A percentile compares a stretch with the other conserved stretches of the same genome.
These are phyloP conservation scores for Raphidocelis subcapitata DNA, from an alignment of 139 green algal species.

Conservation along the genomic window DNA sequence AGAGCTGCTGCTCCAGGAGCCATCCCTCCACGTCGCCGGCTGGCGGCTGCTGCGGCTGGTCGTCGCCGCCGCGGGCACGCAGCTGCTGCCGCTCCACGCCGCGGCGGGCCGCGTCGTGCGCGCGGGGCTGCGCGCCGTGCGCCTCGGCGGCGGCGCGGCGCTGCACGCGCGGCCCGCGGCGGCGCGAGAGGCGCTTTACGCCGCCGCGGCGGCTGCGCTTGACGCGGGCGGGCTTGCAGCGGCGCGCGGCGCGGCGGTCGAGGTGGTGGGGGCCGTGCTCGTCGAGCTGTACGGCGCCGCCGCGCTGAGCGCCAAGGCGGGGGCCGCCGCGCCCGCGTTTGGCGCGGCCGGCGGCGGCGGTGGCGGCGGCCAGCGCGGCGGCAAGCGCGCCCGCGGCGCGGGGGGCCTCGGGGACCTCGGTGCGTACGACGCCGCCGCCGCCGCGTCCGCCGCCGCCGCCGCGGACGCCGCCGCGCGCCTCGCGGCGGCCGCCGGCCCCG, in stretches of 20 bases:
- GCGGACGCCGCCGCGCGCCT: background rate
- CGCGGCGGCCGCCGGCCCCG: background rate
- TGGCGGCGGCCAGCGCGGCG: slow-evolving; percentile 1
- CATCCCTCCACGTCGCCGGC: slow-evolving; percentile 27
- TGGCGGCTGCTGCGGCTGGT: slow-evolving; percentile 34
- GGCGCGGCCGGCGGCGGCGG: background rate
- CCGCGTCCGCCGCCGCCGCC: slow-evolving; percentile 11
- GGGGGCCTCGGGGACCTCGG: background rate
- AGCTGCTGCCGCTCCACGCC: slow-evolving; percentile 38
- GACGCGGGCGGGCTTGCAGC: slow-evolving; percentile 24
- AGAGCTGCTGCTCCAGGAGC: slow-evolving; percentile 43
- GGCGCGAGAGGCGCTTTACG: slow-evolving; percentile 35
- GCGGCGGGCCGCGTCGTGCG: slow-evolving; percentile 29
- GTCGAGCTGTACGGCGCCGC: slow-evolving; percentile 53
- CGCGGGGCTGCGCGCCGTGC: slow-evolving; percentile 36
- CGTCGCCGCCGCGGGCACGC: background rate
- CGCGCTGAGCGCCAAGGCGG: slow-evolving; percentile 6
- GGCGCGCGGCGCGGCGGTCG: slow-evolving; percentile 24
- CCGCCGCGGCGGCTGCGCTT: slow-evolving; percentile 27
- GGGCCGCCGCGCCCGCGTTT: background rate
- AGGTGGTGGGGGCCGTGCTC: slow-evolving; percentile 13
- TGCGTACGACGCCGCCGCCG: slow-evolving; percentile 13
- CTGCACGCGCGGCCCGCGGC: background rate
- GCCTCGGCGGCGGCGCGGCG: background rate
- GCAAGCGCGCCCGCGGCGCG: slow-evolving; percentile 14